Percentiles rank a stretch among this genome's conserved stretches.
These are phyloP conservation scores for Chamaecyparis obtusa DNA, from an alignment of 75 land plant genomes.

Conservation along the genomic window DNA sequence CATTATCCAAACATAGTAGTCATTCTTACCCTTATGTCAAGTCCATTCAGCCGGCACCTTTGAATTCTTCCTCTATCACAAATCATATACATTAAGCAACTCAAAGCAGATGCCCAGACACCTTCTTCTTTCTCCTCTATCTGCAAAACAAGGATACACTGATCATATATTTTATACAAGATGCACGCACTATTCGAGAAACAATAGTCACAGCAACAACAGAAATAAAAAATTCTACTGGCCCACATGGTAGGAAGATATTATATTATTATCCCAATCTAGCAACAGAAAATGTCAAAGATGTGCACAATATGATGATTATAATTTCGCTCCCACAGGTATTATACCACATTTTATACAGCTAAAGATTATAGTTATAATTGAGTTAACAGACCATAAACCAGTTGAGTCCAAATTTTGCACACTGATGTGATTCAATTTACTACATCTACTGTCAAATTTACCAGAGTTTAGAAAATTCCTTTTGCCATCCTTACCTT, in stretches of 20 bases:
- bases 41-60: conserved; percentile 66
- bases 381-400: not conserved
- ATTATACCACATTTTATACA: not conserved
- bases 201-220: not conserved
- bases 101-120: conserved; percentile 95
- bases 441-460: not conserved
- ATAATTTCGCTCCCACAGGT: not conserved
- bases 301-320: not conserved
- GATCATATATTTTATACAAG: not conserved
- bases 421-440: not conserved
- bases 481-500: not conserved
- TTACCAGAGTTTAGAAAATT: not conserved
- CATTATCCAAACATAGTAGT: not conserved
- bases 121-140: conserved; percentile 85
- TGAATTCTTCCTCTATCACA: conserved; percentile 86
- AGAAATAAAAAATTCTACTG: not conserved
- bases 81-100: conserved; percentile 89
- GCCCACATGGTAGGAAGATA: not conserved
- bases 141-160: conserved; percentile 35
- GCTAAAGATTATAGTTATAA: not conserved
- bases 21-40: conserved; percentile 88
- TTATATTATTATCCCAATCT: not conserved
- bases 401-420: no score
- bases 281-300: not conserved
- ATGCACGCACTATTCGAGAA: not conserved